Evolutionary conservation across 805 yeast genomes (phyloP).

Genomic region (Metschnikowia matae): DNA sequence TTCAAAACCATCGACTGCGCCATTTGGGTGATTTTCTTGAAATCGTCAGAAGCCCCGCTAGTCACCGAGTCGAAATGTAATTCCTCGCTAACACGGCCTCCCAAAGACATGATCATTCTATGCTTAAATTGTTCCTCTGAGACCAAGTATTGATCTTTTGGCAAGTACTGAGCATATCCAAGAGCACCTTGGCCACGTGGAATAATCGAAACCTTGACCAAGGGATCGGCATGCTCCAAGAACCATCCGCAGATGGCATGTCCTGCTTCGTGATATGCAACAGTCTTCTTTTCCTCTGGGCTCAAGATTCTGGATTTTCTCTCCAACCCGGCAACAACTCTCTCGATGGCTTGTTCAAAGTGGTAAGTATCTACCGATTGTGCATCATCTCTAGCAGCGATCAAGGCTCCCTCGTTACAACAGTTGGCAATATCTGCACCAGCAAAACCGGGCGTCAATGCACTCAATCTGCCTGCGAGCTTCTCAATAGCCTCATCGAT

Average conservation of each 20-base stretch:
- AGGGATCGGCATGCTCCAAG: slow-evolving; percentile 85
- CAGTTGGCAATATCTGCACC: slow-evolving; percentile 99
- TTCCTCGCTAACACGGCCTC: slow-evolving; percentile 97
- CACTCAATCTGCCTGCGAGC: slow-evolving; percentile 84
- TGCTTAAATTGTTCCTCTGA: slow-evolving; percentile 76
- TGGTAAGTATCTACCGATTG: slow-evolving; percentile 68
- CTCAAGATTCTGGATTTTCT: slow-evolving; percentile 80
- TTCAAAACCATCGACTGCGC: slow-evolving; percentile 91
- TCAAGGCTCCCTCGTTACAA: slow-evolving; percentile 95
- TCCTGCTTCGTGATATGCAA: slow-evolving; percentile 98
- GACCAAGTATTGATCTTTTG: slow-evolving; percentile 83
- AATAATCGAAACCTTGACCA: slow-evolving; percentile 90
- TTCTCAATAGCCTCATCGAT: slow-evolving; percentile 29
- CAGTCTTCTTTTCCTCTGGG: slow-evolving; percentile 81
- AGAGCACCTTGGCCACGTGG: slow-evolving; percentile 97
- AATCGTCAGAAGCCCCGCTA: slow-evolving; percentile 94
- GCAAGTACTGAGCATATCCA: slow-evolving; percentile 96
- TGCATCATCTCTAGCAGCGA: slow-evolving; percentile 84
- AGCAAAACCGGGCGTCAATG: slow-evolving; percentile 95
- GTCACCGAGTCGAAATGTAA: slow-evolving; percentile 88
- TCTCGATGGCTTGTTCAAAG: slow-evolving; percentile 94
- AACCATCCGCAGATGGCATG: slow-evolving; percentile 99
- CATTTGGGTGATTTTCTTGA: slow-evolving; percentile 90
- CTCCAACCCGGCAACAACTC: slow-evolving; percentile 95
- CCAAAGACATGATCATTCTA: slow-evolving; percentile 94